Base-by-base conservation (phyloP, 805 yeast genomes). In the Grigorovia yakushimaensis region DNA sequence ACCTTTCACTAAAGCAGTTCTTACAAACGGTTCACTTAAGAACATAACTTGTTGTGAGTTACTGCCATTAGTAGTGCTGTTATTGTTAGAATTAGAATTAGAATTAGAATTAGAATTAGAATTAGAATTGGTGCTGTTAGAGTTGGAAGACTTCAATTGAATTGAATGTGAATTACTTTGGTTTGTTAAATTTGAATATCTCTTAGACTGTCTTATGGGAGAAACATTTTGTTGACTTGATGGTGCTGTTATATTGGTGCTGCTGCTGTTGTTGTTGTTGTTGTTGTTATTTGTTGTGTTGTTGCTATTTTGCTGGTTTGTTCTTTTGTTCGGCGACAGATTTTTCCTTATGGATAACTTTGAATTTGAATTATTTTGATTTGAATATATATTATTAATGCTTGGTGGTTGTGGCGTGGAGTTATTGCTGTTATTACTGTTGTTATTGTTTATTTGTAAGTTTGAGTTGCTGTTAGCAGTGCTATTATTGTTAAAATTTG, bases 1-100 rank as follows among this genome's bases (percentile, higher is more conserved):
- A 17, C 99, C 99, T 61, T 91, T 93, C 18, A 94, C 98, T 35
- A 93, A 70, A 0, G 98, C 95, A 0, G 97, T 87, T 51, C 89
- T 82, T 5, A 89, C 93, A 64, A 85, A 93, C 13, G 97, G 98
- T 56, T 89, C 96, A 60, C 93, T 82, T 54, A 93, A 63, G 60
- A 89, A 93, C 47, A 93, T 62, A 1, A 57, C 43, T 44, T 65
- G 64, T 44, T 61, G 61, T 17, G 51, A 54, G 27, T 23, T 23
- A 39, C 49, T 58, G 39, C 51, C 48, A 41, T 47, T 20, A 39
- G 18, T 39, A 15, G 30, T n/a, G n/a, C n/a, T 7, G 17, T 39
- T 23, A 15, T 4, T 21, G 23, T 47, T 17, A 42, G 44, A 20
- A 5, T 19, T 7, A 21, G 40, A 11, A 9, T 5, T 22, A 4